phyloP scores from a whole-genome alignment of 2,329 filamentous ascomycete species.

The Cytospora paraplurivora region DNA sequence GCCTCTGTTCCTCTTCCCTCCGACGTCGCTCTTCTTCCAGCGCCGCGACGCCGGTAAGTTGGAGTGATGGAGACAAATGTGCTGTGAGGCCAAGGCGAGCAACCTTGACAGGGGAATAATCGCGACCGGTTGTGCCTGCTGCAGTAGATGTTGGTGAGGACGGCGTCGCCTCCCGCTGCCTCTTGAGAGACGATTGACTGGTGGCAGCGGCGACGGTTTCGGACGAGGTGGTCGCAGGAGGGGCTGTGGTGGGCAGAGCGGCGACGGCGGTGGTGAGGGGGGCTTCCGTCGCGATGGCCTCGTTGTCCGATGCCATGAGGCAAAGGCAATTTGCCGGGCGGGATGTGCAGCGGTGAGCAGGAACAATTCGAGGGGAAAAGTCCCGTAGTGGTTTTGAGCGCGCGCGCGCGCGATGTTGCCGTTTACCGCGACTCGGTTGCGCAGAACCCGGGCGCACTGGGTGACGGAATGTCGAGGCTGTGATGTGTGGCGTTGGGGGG shows the following conservation, averaged over 20 bases:
- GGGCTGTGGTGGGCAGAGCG: constrained; percentile 39
- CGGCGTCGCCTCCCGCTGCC: constrained; percentile 50
- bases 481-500: constrained; percentile 27
- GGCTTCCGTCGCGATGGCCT: constrained; percentile 54
- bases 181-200: constrained; percentile 46
- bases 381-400: neutral
- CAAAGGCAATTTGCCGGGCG: constrained; percentile 6
- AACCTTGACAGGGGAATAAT: constrained; percentile 56
- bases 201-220: constrained; percentile 45
- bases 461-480: constrained; percentile 31
- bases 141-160: constrained; percentile 34
- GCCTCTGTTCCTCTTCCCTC: constrained; percentile 48
- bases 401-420: constrained; percentile 14
- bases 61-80: constrained; percentile 46
- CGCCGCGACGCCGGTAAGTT: constrained; percentile 56
- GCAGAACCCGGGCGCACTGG: constrained; percentile 17
- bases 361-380: constrained; percentile 1
- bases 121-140: constrained; percentile 37
- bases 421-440: constrained; percentile 22
- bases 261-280: constrained; percentile 43
- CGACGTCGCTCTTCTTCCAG: constrained; percentile 56
- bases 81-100: constrained; percentile 48
- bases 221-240: constrained; percentile 41
- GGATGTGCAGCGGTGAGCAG: neutral
- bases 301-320: constrained; percentile 57